Base-by-base conservation (phyloP, 441 rosid species). In the Kokia cookei region DNA sequence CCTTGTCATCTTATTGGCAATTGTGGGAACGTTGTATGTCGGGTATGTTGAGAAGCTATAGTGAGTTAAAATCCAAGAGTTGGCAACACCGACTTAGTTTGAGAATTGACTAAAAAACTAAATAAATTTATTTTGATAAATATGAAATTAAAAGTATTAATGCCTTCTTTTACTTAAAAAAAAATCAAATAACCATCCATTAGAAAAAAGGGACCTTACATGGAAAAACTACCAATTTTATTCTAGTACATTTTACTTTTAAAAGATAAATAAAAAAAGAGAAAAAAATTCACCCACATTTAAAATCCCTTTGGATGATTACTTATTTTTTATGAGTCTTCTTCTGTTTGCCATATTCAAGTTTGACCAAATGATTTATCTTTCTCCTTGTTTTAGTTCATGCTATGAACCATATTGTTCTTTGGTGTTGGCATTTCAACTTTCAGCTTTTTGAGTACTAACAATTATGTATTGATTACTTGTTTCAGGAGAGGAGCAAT, bases 401-500 rank as follows among this genome's bases (percentile, higher is more conserved):
- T 19, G 8, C 7, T 71, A 13, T 59, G 75, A 24, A 0, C 3
- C 2, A 48, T 24, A 15, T 26, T 22, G 17, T 72, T 72, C 43
- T 53, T 72, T 58, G 26, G 15, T 22, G 2, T 22, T 24, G 71
- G 13, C 64, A 51, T 11, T 73, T 65, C 29, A 37, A 40, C 32
- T 40, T 37, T 15, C 59, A 27, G 3, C 42, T n/a, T 59, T 60
- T 58, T 60, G 67, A 61, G 10, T 48, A 27, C 24, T 51, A n/a
- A 50, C 54, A 29, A 43, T 69, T 0, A n/a, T 69, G 9, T 27
- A 48, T 24, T 27, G 8, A 27, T 50, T 70, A 7, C 71, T 66
- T 74, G 73, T 65, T 75, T 47, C 89, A 97, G 99, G 98, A 91
- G 99, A 86, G 99, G 99, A 83, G 97, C 99, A 63, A 97, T 97